These are phyloP conservation scores for Pezicula carpinea DNA, from an alignment of 2,329 filamentous ascomycete genomes.

Conservation along the genomic window DNA sequence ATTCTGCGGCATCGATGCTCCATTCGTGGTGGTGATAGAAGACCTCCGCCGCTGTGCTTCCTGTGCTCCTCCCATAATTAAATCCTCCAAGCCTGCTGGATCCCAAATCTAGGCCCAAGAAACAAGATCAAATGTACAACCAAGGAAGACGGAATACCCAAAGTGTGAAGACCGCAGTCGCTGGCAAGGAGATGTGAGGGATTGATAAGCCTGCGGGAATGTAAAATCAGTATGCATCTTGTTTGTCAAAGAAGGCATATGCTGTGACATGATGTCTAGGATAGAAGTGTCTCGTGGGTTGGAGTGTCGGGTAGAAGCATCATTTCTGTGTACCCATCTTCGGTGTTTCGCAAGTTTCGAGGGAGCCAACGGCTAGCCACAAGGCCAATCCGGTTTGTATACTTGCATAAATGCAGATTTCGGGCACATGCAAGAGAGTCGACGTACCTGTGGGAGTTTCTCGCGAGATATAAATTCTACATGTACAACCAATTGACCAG, in stretches of 20 bases:
- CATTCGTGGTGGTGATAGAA: constrained; percentile 21
- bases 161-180: background rate
- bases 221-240: background rate
- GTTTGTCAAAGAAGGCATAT: background rate
- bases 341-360: background rate
- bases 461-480: background rate
- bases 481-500: background rate
- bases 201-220: constrained; percentile 2
- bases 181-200: constrained; percentile 1
- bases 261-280: background rate
- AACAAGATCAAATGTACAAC: background rate
- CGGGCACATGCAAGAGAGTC: background rate
- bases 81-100: constrained; percentile 21
- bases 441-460: background rate
- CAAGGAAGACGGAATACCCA: background rate
- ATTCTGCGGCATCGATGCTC: constrained; percentile 14
- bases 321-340: background rate
- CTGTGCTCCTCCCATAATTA: constrained; percentile 20
- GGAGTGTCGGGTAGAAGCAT: background rate
- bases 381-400: background rate
- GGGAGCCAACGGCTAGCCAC: background rate
- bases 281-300: background rate
- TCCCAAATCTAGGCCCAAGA: background rate
- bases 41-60: constrained; percentile 19
- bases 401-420: background rate